phyloP scores from a whole-genome alignment of 306 rosid species.

The Rubus idaeus region DNA sequence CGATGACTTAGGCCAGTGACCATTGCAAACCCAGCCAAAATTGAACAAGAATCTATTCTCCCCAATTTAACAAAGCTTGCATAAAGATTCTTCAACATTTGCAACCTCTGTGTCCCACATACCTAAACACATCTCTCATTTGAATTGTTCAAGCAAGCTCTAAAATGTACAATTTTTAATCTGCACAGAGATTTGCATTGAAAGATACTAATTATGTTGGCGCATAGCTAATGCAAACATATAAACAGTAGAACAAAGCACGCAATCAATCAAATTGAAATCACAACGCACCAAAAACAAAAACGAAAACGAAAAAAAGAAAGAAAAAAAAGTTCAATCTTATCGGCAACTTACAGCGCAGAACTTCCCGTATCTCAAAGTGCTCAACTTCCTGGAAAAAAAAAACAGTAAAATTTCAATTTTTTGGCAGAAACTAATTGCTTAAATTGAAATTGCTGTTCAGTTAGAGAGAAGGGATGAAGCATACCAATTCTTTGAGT shows the following conservation, averaged over 20 bases:
- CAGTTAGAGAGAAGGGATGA: background rate
- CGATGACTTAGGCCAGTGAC: too few species aligned
- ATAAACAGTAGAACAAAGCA: background rate
- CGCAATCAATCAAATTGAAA: background rate
- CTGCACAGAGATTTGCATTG: background rate
- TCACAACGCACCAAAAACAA: too few species aligned
- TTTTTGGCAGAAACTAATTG: background rate
- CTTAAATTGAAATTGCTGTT: background rate
- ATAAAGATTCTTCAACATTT: background rate
- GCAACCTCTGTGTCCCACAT: background rate
- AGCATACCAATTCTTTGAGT: conserved; percentile 78
- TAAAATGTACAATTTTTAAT: background rate
- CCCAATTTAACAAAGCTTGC: background rate
- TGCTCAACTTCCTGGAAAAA: conserved; percentile 70
- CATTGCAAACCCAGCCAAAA: background rate
- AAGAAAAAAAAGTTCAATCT: background rate
- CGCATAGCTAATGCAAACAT: too few species aligned
- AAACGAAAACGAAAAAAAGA: background rate
- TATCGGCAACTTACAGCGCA: conserved; percentile 61
- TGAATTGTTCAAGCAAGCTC: conserved; percentile 4
- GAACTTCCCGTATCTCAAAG: conserved; percentile 89
- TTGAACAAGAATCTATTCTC: background rate
- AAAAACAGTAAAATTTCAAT: conserved; percentile 7
- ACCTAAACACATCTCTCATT: background rate
- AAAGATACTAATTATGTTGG: background rate